A percentile compares a stretch with the other conserved stretches of the same genome.
Evolutionary conservation across 805 yeast genomes (phyloP).

Genomic region (Nakazawaea ernobii): DNA sequence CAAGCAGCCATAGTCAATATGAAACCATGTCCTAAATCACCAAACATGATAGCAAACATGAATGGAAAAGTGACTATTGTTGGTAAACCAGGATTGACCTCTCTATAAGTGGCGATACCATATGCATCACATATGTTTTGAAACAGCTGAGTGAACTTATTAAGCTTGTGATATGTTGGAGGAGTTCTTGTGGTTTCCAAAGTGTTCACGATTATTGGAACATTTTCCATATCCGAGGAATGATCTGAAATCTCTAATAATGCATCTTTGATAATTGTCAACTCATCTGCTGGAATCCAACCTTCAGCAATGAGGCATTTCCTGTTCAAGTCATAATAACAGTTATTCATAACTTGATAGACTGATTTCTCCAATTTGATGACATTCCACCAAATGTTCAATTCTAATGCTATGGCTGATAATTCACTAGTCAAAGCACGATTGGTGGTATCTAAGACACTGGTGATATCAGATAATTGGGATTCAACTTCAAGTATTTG

Average conservation of each 20-base stretch:
- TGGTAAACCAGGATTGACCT: slow-evolving; percentile 71
- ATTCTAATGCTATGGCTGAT: slow-evolving; percentile 56
- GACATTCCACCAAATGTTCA: slow-evolving; percentile 51
- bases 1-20: slow-evolving; percentile 52
- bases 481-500: slow-evolving; percentile 38
- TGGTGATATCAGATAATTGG: slow-evolving; percentile 46
- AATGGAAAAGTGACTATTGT: slow-evolving; percentile 74
- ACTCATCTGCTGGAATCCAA: slow-evolving; percentile 61
- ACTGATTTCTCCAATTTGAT: slow-evolving; percentile 53
- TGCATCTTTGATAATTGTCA: slow-evolving; percentile 36
- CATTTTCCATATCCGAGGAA: slow-evolving; percentile 14
- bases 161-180: slow-evolving; percentile 65
- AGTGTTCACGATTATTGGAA: slow-evolving; percentile 48
- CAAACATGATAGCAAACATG: slow-evolving; percentile 82
- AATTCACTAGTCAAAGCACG: slow-evolving; percentile 59
- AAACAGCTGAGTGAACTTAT: slow-evolving; percentile 64
- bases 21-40: slow-evolving; percentile 77
- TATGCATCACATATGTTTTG: slow-evolving; percentile 73
- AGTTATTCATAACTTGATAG: slow-evolving; percentile 54
- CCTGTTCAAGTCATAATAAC: slow-evolving; percentile 63
- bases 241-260: slow-evolving; percentile 57
- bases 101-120: slow-evolving; percentile 71
- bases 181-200: slow-evolving; percentile 62
- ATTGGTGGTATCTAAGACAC: slow-evolving; percentile 42
- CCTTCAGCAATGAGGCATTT: slow-evolving; percentile 68